A percentile compares a stretch with the other conserved stretches of the same genome.
phyloP scores from a whole-genome alignment of 176 grass and related monocot genomes.

The Areca catechu region DNA sequence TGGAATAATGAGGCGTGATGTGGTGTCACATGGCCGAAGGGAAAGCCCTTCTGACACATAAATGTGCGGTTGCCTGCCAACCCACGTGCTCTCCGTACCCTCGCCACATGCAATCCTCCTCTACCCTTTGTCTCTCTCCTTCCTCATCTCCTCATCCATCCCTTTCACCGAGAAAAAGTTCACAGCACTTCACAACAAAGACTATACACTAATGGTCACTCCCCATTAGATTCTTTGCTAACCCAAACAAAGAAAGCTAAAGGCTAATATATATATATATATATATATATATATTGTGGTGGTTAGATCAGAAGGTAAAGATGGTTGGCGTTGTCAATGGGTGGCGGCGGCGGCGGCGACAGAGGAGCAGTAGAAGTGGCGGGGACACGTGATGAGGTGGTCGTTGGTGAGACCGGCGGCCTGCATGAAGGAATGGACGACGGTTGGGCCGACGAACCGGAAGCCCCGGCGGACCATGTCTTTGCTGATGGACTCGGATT shows the following conservation, averaged over 20 bases:
- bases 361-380: slow-evolving; percentile 51
- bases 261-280: not conserved
- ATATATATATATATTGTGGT: not conserved
- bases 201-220: not conserved
- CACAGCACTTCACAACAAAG: not conserved
- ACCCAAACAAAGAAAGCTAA: too few relatives aligned
- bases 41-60: slow-evolving; percentile 4
- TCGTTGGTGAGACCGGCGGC: slow-evolving; percentile 92
- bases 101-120: too few relatives aligned
- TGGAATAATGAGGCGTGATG: slow-evolving; percentile 6
- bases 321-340: slow-evolving; percentile 9
- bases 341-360: not conserved
- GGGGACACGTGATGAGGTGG: slow-evolving; percentile 89
- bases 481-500: slow-evolving; percentile 96
- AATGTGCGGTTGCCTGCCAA: slow-evolving; percentile 14
- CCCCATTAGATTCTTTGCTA: not conserved
- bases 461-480: slow-evolving; percentile 90
- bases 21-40: slow-evolving; percentile 12
- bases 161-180: too few relatives aligned
- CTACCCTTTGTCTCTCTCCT: too few relatives aligned
- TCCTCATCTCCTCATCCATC: too few relatives aligned
- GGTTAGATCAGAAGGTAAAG: slow-evolving; percentile 22
- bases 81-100: slow-evolving; percentile 1
- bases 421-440: slow-evolving; percentile 95
- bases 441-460: slow-evolving; percentile 80